phyloP scores from a whole-genome alignment of 768 basidiomycete genomes.

The Collybiopsis luxurians region DNA sequence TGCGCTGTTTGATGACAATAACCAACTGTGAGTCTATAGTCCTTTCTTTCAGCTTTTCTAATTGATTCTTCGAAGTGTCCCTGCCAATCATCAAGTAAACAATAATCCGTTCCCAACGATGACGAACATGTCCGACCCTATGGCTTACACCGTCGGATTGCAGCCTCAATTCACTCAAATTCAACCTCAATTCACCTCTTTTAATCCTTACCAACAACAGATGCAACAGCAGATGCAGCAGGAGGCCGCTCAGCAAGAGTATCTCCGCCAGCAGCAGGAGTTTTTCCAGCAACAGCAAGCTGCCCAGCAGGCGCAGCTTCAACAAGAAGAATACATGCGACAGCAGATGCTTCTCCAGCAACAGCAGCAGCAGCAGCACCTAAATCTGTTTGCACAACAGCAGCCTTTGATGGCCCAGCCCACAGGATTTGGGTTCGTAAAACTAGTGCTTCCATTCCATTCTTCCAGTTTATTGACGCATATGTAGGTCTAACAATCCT shows the following conservation, averaged over 20 bases:
- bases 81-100: constrained; percentile 25
- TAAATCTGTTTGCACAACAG: constrained; percentile 42
- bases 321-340: constrained; percentile 49
- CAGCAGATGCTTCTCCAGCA: constrained; percentile 60
- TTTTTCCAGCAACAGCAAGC: constrained; percentile 35
- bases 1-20: constrained; percentile 83
- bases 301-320: constrained; percentile 2
- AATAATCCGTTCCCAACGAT: constrained; percentile 62
- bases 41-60: background rate
- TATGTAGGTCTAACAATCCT: constrained; percentile 86
- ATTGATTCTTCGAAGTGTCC: constrained; percentile 19
- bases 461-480: background rate
- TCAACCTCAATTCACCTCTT: constrained; percentile 73
- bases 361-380: constrained; percentile 46
- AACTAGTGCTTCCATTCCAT: background rate
- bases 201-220: constrained; percentile 94
- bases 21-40: constrained; percentile 61
- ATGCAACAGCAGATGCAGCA: constrained; percentile 91
- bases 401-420: constrained; percentile 53
- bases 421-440: constrained; percentile 73
- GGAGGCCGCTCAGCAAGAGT: constrained; percentile 80
- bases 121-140: constrained; percentile 51
- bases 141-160: constrained; percentile 53
- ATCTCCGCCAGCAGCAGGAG: constrained; percentile 61
- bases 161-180: constrained; percentile 46